Base-by-base conservation (phyloP, 2,329 filamentous ascomycete genomes). In the Trichoderma aggressivum region DNA sequence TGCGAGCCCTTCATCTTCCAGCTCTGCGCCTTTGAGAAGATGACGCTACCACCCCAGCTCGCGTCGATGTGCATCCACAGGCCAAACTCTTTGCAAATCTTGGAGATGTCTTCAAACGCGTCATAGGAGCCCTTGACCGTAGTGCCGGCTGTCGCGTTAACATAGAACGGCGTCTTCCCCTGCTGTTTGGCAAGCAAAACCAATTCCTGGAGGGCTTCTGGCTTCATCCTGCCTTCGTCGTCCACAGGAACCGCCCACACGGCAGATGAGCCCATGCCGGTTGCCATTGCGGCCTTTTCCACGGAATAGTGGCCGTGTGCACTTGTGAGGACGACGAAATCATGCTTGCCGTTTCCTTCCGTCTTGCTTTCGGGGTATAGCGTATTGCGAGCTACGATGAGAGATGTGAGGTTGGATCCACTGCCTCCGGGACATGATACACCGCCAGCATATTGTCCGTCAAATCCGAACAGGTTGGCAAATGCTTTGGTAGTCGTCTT, bases 51-150 rank as follows among this genome's bases (percentile, higher is more conserved):
- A 74, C 96, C 96, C 95, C 94, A 98, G 63, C 90, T 93, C 39
- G 88, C 96, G 79, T 99, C 96, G 70, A 98, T 88, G 82, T 99
- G 96, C 82, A 98, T 84, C 96, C 96, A 99, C 59, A 98, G 82
- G 68, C 88, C 87, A 78, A 94, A 86, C 72, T 86, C 85, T 74
- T 88, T 86, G 82, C 93, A 96, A 21, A 98, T 85, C 32, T 83
- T 84, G 0, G 90, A 86, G 73, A 98, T 90, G 3, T 86, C 87
- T 14, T 85, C 80, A 75, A 97, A 91, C 0, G 93, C 92, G 77
- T 98, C 95, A 78, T 91, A 99, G 1, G 92, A 94, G 18, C 96
- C 96, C 73, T 95, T 85, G 2, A 98, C 95, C 0, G 96, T 99
- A 1, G 95, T 98, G 21, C 96, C 96, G 0, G 96, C 95, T 0